These are phyloP conservation scores for Pleoardoris graminearum DNA, from an alignment of 2,329 filamentous ascomycete species.

Conservation along the genomic window DNA sequence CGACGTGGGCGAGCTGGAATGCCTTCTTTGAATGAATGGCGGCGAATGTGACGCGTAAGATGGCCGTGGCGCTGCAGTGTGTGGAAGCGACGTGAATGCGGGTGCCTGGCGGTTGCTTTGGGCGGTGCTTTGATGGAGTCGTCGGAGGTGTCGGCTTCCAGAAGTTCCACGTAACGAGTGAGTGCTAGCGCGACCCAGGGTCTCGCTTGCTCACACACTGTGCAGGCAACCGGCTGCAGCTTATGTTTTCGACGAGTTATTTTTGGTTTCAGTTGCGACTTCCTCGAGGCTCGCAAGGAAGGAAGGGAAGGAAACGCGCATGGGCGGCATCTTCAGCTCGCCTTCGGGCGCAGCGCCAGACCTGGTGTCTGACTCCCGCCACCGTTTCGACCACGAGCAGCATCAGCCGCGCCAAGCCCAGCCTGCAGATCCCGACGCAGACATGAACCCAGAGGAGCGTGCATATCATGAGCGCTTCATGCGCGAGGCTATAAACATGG, in stretches of 20 bases:
- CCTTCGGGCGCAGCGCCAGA: slow-evolving; percentile 1
- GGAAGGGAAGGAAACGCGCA: not conserved
- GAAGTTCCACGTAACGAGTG: slow-evolving; percentile 39
- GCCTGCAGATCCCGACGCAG: slow-evolving; percentile 27
- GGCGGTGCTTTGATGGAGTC: slow-evolving; percentile 17
- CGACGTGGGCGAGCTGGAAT: slow-evolving; percentile 15
- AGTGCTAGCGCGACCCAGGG: not conserved
- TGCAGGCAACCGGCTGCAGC: slow-evolving; percentile 6
- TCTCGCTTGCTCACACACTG: slow-evolving; percentile 9
- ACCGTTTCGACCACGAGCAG: slow-evolving; percentile 6
- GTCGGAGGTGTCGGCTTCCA: slow-evolving; percentile 33
- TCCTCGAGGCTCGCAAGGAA: not conserved
- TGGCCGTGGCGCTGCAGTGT: slow-evolving; percentile 35
- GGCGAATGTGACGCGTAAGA: slow-evolving; percentile 33
- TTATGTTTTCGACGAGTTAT: slow-evolving; percentile 17
- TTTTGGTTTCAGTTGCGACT: slow-evolving; percentile 15
- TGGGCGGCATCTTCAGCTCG: not conserved
- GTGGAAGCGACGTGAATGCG: slow-evolving; percentile 15
- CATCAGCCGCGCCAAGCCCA: slow-evolving; percentile 32
- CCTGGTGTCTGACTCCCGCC: not conserved
- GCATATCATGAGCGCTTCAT: slow-evolving; percentile 69
- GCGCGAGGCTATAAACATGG: slow-evolving; percentile 84
- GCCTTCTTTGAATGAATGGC: slow-evolving; percentile 10
- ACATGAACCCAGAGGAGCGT: slow-evolving; percentile 45
- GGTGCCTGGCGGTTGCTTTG: slow-evolving; percentile 28